Evolutionary conservation across 73 alveolate genomes (phyloP).

Genomic region (Paramecium bursaria): DNA sequence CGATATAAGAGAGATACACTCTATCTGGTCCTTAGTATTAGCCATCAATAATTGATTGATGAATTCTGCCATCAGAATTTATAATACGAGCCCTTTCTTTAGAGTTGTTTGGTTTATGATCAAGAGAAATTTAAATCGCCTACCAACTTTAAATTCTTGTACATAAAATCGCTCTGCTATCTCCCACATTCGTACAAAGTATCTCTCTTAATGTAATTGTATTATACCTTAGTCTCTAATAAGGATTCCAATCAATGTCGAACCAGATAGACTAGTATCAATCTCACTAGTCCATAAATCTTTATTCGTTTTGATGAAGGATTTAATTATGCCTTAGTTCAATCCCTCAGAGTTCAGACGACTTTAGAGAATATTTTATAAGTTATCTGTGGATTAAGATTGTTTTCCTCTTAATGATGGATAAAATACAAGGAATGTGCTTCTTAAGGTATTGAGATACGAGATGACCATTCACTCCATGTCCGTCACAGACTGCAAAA

Average conservation of each 20-base stretch:
- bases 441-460: conserved; percentile 79
- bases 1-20: conserved; percentile 72
- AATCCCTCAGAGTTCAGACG: conserved; percentile 35
- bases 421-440: conserved; percentile 70
- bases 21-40: conserved; percentile 76
- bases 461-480: conserved; percentile 88
- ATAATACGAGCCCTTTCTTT: conserved; percentile 74
- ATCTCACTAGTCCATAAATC: not conserved
- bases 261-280: conserved; percentile 39
- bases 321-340: conserved; percentile 28
- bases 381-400: too few species aligned
- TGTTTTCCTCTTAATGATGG: too few species aligned
- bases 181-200: conserved; percentile 77
- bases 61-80: conserved; percentile 75
- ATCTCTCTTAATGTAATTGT: not conserved
- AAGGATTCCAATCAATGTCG: conserved; percentile 1
- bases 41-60: conserved; percentile 60
- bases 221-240: not conserved
- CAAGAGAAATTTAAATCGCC: conserved; percentile 72
- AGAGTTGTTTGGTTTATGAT: conserved; percentile 80
- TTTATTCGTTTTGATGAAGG: conserved; percentile 26
- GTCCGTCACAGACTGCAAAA: conserved; percentile 92
- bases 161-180: conserved; percentile 72
- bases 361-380: too few species aligned
- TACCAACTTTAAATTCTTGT: conserved; percentile 61